Conservation (phyloP, 2,329 filamentous ascomycete species). For the Sporothrix euskadiensis region DNA sequence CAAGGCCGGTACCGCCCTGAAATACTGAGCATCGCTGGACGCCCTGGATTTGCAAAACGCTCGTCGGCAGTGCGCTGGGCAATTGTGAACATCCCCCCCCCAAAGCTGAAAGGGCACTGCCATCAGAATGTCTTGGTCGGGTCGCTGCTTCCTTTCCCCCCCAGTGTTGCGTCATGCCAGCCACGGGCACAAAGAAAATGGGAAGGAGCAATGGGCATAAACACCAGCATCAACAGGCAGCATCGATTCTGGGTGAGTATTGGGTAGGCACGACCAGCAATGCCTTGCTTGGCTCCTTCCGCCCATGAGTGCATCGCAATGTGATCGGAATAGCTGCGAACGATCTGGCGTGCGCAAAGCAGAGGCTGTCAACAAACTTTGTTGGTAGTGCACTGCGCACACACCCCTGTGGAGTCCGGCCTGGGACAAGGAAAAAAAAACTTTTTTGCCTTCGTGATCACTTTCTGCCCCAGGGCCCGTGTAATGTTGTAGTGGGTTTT, state of each 20-base stretch:
- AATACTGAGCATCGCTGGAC: background rate
- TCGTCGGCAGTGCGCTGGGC: conserved; percentile 1
- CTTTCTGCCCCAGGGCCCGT: conserved; percentile 2
- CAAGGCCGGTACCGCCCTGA: conserved; percentile 22
- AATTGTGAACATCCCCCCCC: background rate
- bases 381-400: background rate
- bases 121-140: background rate
- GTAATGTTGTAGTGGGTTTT: background rate
- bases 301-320: background rate
- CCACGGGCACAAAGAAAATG: background rate
- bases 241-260: background rate
- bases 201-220: conserved; percentile 3
- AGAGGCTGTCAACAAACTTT: conserved; percentile 7
- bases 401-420: conserved; percentile 10
- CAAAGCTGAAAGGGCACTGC: background rate
- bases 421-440: conserved; percentile 25
- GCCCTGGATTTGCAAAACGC: conserved; percentile 4
- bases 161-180: background rate
- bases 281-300: conserved; percentile 1
- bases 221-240: background rate
- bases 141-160: background rate
- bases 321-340: background rate
- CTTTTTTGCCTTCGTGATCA: conserved; percentile 30
- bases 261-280: background rate
- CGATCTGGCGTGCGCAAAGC: conserved; percentile 1